Evolutionary conservation across 208 protist genomes (phyloP).

Genomic region (Crithidia sp.): DNA sequence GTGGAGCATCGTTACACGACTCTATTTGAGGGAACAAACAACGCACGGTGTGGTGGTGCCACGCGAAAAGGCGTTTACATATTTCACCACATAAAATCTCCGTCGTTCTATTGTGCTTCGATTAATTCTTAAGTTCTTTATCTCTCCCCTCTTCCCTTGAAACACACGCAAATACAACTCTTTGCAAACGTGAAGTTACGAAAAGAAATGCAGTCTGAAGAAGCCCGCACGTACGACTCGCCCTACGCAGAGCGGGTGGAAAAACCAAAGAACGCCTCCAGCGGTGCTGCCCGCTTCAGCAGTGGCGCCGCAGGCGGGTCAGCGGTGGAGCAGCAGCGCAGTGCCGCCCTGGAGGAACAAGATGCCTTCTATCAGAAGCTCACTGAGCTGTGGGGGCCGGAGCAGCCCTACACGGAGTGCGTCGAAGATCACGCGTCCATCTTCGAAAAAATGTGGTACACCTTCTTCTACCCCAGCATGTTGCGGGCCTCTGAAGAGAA

Average conservation of each 20-base stretch:
- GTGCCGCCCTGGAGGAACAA: slow-evolving; percentile 13
- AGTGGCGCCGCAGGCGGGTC: not conserved
- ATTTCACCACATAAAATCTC: too few relatives aligned
- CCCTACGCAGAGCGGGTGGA: not conserved
- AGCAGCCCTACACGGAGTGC: slow-evolving; percentile 41
- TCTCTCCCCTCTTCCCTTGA: too few relatives aligned
- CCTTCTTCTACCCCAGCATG: slow-evolving; percentile 48
- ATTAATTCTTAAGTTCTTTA: too few relatives aligned
- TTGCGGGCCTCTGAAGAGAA: slow-evolving; percentile 47
- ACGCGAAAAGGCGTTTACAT: too few relatives aligned
- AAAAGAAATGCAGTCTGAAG: not conserved
- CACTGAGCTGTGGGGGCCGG: slow-evolving; percentile 52
- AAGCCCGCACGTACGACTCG: slow-evolving; percentile 4
- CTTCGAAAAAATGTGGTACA: slow-evolving; percentile 47
- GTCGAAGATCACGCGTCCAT: slow-evolving; percentile 45
- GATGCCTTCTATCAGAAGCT: slow-evolving; percentile 10
- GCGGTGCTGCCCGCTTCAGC: too few relatives aligned
- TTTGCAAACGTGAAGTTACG: too few relatives aligned
- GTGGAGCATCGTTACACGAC: too few relatives aligned
- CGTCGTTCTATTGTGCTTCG: too few relatives aligned
- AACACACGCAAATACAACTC: too few relatives aligned
- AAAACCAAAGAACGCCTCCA: too few relatives aligned
- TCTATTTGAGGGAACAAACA: too few relatives aligned
- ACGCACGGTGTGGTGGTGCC: too few relatives aligned
- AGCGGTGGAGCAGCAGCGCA: slow-evolving; percentile 17